Base-by-base conservation (phyloP, 306 rosid genomes). In the Erythrophleum fordii region DNA sequence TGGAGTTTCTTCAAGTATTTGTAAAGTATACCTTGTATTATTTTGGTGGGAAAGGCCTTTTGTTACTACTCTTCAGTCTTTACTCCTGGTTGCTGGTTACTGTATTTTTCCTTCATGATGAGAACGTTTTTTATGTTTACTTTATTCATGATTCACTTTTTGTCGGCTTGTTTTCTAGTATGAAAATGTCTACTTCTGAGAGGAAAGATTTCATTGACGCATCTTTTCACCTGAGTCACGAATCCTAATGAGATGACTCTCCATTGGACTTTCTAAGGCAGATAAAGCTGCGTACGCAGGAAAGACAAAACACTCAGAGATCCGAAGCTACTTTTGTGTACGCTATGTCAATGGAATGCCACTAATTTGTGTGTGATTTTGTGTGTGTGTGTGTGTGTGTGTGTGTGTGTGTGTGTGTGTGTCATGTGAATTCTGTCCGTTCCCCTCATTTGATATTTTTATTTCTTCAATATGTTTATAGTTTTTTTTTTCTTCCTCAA, bases 371-470 rank as follows among this genome's bases (percentile, higher is more conserved):
- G 42, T 68, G 5, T 22, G 77, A 41, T 75, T 55, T 60, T 74
- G 28, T 23, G 16, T 65, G 42, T 62, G 62, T 56, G 65, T 53
- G n/a, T n/a, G n/a, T n/a, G n/a, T n/a, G n/a, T n/a, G n/a, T n/a
- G n/a, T n/a, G n/a, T n/a, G n/a, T n/a, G n/a, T n/a, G n/a, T n/a
- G n/a, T n/a, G n/a, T 23, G 16, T 65, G 42, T 62, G 62, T 56
- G 65, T 53, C 66, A 28, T 77, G 68, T 77, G 78, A 83, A 80
- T 77, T 86, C 53, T 85, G 81, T 25, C 61, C 46, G 26, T 51
- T 72, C 20, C 60, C 81, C 74, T 69, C 75, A 52, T 45, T 11
- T 71, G 80, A 72, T 51, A 3, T 45, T 25, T 81, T 55, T 41
- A 3, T 55, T 35, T 55, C 37, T 71, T 76, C 11, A 37, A 28